Evolutionary conservation across 1,139 yeast species (phyloP).

Genomic region (Geotrichum carabidarum): DNA sequence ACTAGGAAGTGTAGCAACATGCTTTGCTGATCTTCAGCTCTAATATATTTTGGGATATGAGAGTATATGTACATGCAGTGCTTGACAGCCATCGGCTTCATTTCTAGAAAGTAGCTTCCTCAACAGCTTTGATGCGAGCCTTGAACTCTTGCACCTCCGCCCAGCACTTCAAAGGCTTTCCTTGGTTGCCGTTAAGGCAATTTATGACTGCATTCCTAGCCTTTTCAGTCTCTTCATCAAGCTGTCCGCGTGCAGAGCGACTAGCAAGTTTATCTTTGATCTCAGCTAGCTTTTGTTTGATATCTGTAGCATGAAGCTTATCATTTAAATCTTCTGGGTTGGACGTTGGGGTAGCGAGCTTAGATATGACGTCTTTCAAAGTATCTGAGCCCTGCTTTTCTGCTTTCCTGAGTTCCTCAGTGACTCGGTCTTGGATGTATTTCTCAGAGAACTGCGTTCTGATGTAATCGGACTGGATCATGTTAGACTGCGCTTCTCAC

Average conservation of each 20-base stretch:
- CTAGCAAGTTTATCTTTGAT: conserved; percentile 40
- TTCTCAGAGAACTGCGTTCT: conserved; percentile 75
- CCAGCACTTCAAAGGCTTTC: conserved; percentile 79
- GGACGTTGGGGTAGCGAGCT: conserved; percentile 22
- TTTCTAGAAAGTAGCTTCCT: not conserved
- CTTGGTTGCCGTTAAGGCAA: conserved; percentile 65
- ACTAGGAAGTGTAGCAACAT: no score
- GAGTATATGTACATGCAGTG: no score
- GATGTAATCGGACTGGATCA: conserved; percentile 62
- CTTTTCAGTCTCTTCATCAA: conserved; percentile 37
- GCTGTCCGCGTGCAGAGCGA: conserved; percentile 37
- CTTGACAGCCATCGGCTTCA: not conserved
- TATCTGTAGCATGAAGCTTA: conserved; percentile 30
- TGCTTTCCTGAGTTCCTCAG: conserved; percentile 56
- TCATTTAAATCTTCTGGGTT: conserved; percentile 33
- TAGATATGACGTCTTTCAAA: conserved; percentile 45
- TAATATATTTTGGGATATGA: no score
- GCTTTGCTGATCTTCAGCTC: no score
- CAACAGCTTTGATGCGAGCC: conserved; percentile 28
- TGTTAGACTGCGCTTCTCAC: not conserved
- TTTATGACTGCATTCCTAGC: conserved; percentile 55
- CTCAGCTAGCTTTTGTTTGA: conserved; percentile 42
- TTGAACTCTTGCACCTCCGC: conserved; percentile 75
- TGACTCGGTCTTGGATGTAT: conserved; percentile 70
- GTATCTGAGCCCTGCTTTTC: conserved; percentile 54